These are phyloP conservation scores for Centrapalus pauciflorus DNA, from an alignment of 129 eudicot species.

Conservation along the genomic window DNA sequence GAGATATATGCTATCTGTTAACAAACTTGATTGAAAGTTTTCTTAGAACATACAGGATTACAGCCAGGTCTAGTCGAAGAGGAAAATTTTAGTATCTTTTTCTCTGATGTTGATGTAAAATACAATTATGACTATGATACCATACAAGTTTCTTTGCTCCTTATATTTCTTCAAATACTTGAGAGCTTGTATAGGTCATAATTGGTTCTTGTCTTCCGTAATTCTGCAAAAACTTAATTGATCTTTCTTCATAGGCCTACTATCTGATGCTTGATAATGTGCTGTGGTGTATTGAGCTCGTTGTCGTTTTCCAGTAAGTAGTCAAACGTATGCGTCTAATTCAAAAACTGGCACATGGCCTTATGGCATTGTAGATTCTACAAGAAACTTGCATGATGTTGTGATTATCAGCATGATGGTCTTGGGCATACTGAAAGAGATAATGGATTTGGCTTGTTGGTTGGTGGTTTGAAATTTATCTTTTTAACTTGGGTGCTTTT, in stretches of 20 bases:
- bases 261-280: neutral
- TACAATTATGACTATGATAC: neutral
- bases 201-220: neutral
- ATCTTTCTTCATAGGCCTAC: neutral
- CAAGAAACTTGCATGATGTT: neutral
- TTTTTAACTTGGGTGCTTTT: constrained; percentile 44
- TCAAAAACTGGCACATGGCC: neutral
- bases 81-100: neutral
- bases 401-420: no score
- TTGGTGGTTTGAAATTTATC: constrained; percentile 11
- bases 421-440: constrained; percentile 9
- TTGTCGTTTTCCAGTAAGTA: no score
- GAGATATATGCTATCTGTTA: constrained; percentile 9
- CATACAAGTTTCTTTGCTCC: neutral
- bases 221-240: neutral
- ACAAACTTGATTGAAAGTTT: neutral
- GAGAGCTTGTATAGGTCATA: neutral
- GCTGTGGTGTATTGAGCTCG: neutral
- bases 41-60: constrained; percentile 9
- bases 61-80: constrained; percentile 20
- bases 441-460: constrained; percentile 1
- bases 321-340: neutral
- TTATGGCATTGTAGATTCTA: neutral
- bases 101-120: neutral
- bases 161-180: neutral